Base-by-base conservation (phyloP, 345 rosid species). In the Eucalyptus leucophloia region DNA sequence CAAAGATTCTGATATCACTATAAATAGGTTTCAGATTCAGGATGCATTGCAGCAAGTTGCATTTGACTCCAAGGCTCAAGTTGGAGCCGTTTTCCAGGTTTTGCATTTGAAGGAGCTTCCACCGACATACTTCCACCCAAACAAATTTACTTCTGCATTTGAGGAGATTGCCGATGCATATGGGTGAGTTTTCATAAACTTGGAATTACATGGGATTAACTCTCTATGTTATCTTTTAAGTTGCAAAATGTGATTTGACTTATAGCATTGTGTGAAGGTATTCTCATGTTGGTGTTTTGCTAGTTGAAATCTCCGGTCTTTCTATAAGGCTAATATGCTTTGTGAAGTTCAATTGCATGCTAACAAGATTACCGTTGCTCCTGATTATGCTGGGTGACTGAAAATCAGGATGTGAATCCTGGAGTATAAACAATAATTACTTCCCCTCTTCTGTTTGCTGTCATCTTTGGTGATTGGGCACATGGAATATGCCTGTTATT, bases 391-490 rank as follows among this genome's bases (percentile, higher is more conserved):
- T 96, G 99, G 91, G 95, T 98, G 94, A 98, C 98, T 40, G 93
- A 80, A 94, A 96, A 97, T 92, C 97, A 97, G 91, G 98, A 97
- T 92, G 99, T 95, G 87, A 98, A 98, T 92, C 99, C 99, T 28
- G 96, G 93, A 89, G 96, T 97, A 90, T 96, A 51, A 90, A 96
- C 99, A 23, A 91, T 98, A 54, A 90, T 96, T 89, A 97, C 98
- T 87, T 98, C 96, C 89, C 99, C 99, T 50, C 97, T 98, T 91
- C 98, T 98, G 65, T 98, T 98, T 89, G 99, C 99, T 60, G 96
- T 97, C 92, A 97, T 98, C 99, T 97, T 98, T 93, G 98, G 99
- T 91, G 99, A 97, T 89, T 97, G 98, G 99, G 99, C 98, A 7
- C 99, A 96, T 93, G 99, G 99, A 91, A 95, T 97, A 90, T 98